A percentile compares a stretch with the other conserved stretches of the same genome.
phyloP scores from a whole-genome alignment of 2,329 filamentous ascomycete species.

The Tolypocladium inflatum region DNA sequence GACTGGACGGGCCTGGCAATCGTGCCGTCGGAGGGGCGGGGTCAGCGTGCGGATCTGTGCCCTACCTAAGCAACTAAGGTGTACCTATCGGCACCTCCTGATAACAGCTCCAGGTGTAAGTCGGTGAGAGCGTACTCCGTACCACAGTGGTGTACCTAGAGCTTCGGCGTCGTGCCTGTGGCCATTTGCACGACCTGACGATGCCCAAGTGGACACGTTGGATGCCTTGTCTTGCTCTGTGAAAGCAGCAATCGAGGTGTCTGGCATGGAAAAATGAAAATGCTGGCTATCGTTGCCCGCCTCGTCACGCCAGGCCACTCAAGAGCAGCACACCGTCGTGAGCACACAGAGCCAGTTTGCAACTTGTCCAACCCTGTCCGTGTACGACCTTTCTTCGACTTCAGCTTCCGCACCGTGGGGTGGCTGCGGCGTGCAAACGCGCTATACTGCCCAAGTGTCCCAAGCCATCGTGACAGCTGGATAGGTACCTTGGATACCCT shows the following conservation, averaged over 20 bases:
- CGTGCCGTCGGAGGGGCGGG: neutral
- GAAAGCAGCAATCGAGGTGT: neutral
- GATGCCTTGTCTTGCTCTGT: neutral
- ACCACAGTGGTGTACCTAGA: no score
- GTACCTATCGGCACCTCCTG: neutral
- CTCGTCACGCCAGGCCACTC: neutral
- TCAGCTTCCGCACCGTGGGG: neutral
- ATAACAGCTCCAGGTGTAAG: neutral
- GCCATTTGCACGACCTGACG: neutral
- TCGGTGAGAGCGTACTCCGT: neutral
- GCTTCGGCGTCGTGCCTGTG: no score
- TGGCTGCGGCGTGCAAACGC: neutral
- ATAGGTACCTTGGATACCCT: no score
- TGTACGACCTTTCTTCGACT: neutral
- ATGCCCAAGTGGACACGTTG: neutral
- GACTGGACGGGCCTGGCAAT: neutral
- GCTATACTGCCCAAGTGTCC: neutral
- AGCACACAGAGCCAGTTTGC: neutral
- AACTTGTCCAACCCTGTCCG: neutral
- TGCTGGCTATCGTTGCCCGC: neutral
- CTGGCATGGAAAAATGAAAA: neutral
- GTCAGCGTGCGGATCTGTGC: neutral
- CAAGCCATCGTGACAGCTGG: neutral
- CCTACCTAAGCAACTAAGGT: no score
- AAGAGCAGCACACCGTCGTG: neutral